Evolutionary conservation across 768 basidiomycete species (phyloP).

Genomic region (Suillus bovinus): DNA sequence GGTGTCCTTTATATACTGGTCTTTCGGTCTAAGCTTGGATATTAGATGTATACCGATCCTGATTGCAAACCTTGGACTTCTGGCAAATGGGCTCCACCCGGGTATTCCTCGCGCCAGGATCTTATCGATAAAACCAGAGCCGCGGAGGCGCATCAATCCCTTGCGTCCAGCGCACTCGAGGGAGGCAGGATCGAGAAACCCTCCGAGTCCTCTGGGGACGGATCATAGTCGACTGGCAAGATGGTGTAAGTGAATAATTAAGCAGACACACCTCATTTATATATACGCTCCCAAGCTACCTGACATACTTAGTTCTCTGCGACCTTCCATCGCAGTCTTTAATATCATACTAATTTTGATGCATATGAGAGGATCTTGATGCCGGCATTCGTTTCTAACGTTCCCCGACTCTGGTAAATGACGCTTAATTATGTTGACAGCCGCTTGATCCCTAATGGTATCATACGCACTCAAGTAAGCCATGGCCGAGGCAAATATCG

Average conservation of each 20-base stretch:
- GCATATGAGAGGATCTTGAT: background rate
- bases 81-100: conserved; percentile 56
- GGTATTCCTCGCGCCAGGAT: conserved; percentile 49
- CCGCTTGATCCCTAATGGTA: background rate
- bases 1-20: conserved; percentile 19
- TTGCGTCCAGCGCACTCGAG: conserved; percentile 23
- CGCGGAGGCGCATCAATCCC: conserved; percentile 39
- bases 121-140: conserved; percentile 44
- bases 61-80: conserved; percentile 69
- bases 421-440: background rate
- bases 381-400: background rate
- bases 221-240: background rate
- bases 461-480: background rate
- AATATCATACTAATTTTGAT: background rate
- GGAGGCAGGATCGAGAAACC: conserved; percentile 28
- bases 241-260: background rate
- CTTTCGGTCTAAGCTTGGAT: background rate
- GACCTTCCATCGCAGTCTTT: background rate
- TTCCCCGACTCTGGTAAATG: background rate
- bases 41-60: conserved; percentile 64
- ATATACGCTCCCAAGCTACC: background rate
- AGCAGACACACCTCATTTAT: background rate
- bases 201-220: background rate
- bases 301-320: background rate
- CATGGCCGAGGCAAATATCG: background rate